Base-by-base conservation (phyloP, 306 rosid genomes). In the Fragaria vesca region DNA sequence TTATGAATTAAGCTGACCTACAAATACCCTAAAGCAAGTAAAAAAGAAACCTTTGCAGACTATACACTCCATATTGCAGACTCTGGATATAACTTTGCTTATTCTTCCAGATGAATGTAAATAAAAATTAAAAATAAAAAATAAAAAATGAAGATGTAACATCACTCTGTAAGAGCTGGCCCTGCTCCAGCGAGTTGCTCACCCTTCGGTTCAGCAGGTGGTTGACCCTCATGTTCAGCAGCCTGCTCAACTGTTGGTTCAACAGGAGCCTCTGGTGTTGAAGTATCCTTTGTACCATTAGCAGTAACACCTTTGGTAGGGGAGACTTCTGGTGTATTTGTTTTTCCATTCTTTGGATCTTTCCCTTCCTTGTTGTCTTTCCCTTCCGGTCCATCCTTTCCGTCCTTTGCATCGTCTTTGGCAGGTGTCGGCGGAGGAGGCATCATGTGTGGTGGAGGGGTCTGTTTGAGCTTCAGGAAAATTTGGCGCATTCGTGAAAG, bases 401-500 rank as follows among this genome's bases (percentile, higher is more conserved):
- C 66, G 4, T 52, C 78, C 55, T 84, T 83, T 0, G 76, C 69
- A 60, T 85, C 72, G 43, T 88, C 92, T 80, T 92, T 86, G 69
- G 82, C 83, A 16, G 88, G 92, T 81, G 85, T 76, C 8, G 96
- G 95, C 4, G 96, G 93, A 24, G 92, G 93, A 76, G 93, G 97
- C 84, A 93, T 89, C 99, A 95, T 89, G 78, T 93, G 97, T 71
- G 88, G 74, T 1, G 91, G 99, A 75, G 97, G 97, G 6, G 82
- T 95, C 79, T 88, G 96, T 73, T 93, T 95, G 74, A 95, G 88
- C 88, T 93, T 93, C 69, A 84, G 67, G 63, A 91, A 85, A 87
- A 95, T 81, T 71, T 93, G 97, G 81, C 96, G 89, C 97, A 93
- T 87, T 85, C 98, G 88, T 26, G 96, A 69, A 73, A 95, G 94